Evolutionary conservation across 2,329 filamentous ascomycete genomes (phyloP), one percentile per base, ranked within the genome.

Genomic region (Tolypocladium amazonense): DNA sequence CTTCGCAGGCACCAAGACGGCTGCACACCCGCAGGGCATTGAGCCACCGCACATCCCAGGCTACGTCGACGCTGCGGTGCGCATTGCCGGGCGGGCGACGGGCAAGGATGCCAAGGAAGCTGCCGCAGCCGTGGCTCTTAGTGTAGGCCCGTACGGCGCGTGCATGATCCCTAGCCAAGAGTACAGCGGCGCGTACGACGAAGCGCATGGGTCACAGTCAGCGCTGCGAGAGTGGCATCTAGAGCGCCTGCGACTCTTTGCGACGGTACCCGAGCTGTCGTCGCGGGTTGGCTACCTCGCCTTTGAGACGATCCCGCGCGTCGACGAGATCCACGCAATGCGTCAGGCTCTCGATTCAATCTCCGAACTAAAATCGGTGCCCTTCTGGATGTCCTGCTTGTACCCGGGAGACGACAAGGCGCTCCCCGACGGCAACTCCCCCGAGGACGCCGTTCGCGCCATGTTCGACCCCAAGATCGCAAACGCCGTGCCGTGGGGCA

Each of bases 91-190:
- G 56, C 64, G 71, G 43, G 77, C 74, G 54, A 67, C 61, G 15
- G 35, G 8, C n/a, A 50, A 55, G 52, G 53, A 53, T 18, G 72
- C 72, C 2, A n/a, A 15, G 58, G 25, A 12, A 4, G 18, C 30
- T 4, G n/a, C 35, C 5, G 25, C 35, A 23, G 68, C 65, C 23
- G 70, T 86, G 20, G 85, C 85, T 15, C 70, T 89, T 55, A 84
- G 84, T 65, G 69, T 88, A 7, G 87, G 87, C 0, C 83, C 87
- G 0, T 88, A 88, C 61, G 87, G 87, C 20, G 86, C 87, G 2
- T 83, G 79, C 62, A 87, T 88, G 83, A 71, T 80, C 23, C 87
- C 87, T 1, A 79, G 82, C 35, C 81, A 86, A 63, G 87, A 89
- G 68, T 89, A 88, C 67, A 82, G 76, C 45, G 87, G 85, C 1